These are phyloP conservation scores for Chloranthus sessilifolius DNA, from an alignment of 164 flowering plant genomes.

Conservation along the genomic window DNA sequence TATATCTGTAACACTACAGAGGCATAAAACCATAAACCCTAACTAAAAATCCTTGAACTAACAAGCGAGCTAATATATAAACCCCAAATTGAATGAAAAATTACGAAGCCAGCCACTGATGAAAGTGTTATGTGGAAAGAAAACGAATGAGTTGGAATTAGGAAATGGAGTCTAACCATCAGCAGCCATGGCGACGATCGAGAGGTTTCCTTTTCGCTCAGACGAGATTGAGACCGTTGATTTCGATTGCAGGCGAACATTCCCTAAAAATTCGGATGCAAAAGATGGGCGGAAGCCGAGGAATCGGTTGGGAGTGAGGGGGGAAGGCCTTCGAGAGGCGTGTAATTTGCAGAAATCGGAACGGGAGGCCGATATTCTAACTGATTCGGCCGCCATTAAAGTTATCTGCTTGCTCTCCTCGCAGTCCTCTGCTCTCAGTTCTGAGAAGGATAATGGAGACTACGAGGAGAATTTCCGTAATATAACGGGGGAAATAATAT, in stretches of 20 bases:
- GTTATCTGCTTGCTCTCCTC: background rate
- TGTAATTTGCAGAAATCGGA: constrained; percentile 4
- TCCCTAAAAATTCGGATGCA: constrained; percentile 18
- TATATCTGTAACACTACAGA: too few relatives aligned
- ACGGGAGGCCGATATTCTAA: constrained; percentile 14
- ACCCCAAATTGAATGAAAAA: too few relatives aligned
- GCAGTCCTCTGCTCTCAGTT: constrained; percentile 2
- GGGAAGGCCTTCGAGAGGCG: constrained; percentile 10
- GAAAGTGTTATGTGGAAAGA: too few relatives aligned
- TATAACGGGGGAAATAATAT: too few relatives aligned
- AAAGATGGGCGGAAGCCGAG: constrained; percentile 9
- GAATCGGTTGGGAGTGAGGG: constrained; percentile 13
- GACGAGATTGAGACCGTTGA: constrained; percentile 9
- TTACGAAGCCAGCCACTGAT: too few relatives aligned
- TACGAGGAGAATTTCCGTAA: too few relatives aligned
- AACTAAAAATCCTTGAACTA: too few relatives aligned
- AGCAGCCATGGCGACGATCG: constrained; percentile 26
- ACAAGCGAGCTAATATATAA: too few relatives aligned
- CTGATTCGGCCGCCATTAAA: constrained; percentile 21
- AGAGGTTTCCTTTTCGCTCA: constrained; percentile 9
- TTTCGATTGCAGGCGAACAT: constrained; percentile 14
- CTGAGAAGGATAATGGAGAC: constrained; percentile 3
- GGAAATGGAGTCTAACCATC: constrained; percentile 31
- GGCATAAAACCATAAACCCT: too few relatives aligned
- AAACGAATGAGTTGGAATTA: background rate